phyloP scores from a whole-genome alignment of 139 green algal genomes.

The Chlorella ohadii region DNA sequence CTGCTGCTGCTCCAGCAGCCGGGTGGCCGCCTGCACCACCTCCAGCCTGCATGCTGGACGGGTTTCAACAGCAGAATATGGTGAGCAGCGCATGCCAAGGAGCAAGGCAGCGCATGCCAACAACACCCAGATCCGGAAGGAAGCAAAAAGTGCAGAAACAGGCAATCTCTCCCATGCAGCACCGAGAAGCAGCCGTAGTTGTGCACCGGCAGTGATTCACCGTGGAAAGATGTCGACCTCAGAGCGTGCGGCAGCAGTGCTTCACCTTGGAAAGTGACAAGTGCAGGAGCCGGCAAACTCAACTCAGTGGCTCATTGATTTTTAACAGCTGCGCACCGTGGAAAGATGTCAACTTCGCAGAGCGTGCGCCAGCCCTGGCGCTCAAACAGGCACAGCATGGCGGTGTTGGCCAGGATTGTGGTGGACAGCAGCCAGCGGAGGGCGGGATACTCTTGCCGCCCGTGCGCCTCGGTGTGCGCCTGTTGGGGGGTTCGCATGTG shows the following conservation, averaged over 20 bases:
- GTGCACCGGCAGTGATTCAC: too few relatives aligned
- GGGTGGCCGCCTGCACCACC: not conserved
- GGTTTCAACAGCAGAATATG: too few relatives aligned
- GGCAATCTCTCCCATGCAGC: too few relatives aligned
- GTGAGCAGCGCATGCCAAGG: too few relatives aligned
- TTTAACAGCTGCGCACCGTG: not conserved
- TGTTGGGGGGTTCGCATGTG: too few relatives aligned
- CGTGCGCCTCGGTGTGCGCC: not conserved
- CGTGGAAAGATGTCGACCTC: not conserved
- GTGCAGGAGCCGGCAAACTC: too few relatives aligned
- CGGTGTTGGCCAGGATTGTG: not conserved
- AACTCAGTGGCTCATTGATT: too few relatives aligned
- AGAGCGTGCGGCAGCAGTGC: not conserved
- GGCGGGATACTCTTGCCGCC: not conserved
- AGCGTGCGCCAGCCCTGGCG: conserved; percentile 1
- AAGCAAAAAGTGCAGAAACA: too few relatives aligned
- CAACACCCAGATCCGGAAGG: too few relatives aligned
- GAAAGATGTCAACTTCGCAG: not conserved
- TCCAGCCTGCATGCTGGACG: not conserved
- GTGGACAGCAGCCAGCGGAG: conserved; percentile 3
- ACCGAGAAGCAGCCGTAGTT: too few relatives aligned
- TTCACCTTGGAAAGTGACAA: too few relatives aligned
- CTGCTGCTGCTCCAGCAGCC: not conserved
- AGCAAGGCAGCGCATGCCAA: too few relatives aligned
- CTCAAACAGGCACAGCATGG: conserved; percentile 1